Conservation (phyloP, 805 yeast genomes). For the Teunomyces atbi region DNA sequence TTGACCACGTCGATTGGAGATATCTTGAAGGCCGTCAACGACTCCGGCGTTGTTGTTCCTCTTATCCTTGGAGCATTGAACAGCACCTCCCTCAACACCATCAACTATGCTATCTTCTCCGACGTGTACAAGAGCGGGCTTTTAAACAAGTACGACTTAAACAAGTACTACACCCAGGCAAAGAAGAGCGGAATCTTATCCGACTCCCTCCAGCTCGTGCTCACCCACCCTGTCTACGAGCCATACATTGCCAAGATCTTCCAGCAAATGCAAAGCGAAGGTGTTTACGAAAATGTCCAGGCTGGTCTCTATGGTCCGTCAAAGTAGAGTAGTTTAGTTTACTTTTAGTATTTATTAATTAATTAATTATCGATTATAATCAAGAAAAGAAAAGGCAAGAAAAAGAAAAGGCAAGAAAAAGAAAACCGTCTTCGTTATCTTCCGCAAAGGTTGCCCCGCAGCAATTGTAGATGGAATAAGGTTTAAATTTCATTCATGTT, state of each 20-base stretch:
- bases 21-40: constrained; percentile 29
- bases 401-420: no score
- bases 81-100: constrained; percentile 15
- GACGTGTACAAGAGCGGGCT: constrained; percentile 34
- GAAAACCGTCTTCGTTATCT: no score
- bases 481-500: no score
- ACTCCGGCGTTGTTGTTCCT: constrained; percentile 29
- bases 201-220: constrained; percentile 20
- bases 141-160: constrained; percentile 29
- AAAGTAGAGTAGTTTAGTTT: background rate
- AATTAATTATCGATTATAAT: background rate
- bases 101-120: constrained; percentile 21
- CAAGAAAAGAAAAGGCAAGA: no score
- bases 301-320: constrained; percentile 27
- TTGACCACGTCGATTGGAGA: constrained; percentile 12
- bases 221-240: constrained; percentile 28
- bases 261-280: constrained; percentile 27
- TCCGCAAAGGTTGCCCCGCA: no score
- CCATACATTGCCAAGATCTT: constrained; percentile 33
- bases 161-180: constrained; percentile 17
- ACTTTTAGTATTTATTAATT: background rate
- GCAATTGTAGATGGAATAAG: no score
- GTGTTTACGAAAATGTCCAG: constrained; percentile 29
- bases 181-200: constrained; percentile 24
- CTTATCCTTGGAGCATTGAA: constrained; percentile 23